phyloP scores from a whole-genome alignment of 768 basidiomycete species.

The Lactarius hatsudake region DNA sequence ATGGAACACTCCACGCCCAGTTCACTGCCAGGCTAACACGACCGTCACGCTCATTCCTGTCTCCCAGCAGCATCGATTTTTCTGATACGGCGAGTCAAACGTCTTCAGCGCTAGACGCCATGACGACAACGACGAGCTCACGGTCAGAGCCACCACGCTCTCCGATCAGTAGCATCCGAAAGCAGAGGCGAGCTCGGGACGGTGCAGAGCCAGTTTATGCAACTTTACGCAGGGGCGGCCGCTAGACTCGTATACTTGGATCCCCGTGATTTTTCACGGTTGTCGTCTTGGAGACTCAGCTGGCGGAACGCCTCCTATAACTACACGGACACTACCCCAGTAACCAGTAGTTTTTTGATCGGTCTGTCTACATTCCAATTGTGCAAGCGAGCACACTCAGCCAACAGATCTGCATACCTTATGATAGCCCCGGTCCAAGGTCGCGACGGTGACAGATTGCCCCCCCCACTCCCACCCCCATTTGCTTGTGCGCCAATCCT shows the following conservation, averaged over 20 bases:
- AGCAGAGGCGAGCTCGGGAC: neutral
- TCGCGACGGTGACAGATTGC: neutral
- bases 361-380: neutral
- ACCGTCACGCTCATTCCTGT: neutral
- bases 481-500: neutral
- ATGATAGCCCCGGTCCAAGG: neutral
- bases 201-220: neutral
- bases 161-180: neutral
- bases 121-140: neutral
- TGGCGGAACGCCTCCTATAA: neutral
- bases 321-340: neutral
- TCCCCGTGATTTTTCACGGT: neutral
- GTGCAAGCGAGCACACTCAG: neutral
- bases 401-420: neutral
- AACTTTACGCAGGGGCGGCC: conserved; percentile 11
- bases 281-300: neutral
- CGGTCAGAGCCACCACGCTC: neutral
- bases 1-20: conserved; percentile 30
- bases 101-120: neutral
- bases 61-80: neutral
- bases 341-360: neutral
- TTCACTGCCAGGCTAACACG: conserved; percentile 6
- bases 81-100: conserved; percentile 7
- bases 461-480: neutral
- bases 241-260: neutral